phyloP scores from a whole-genome alignment of 495 filamentous ascomycete genomes.

The Echria macrotheca region DNA sequence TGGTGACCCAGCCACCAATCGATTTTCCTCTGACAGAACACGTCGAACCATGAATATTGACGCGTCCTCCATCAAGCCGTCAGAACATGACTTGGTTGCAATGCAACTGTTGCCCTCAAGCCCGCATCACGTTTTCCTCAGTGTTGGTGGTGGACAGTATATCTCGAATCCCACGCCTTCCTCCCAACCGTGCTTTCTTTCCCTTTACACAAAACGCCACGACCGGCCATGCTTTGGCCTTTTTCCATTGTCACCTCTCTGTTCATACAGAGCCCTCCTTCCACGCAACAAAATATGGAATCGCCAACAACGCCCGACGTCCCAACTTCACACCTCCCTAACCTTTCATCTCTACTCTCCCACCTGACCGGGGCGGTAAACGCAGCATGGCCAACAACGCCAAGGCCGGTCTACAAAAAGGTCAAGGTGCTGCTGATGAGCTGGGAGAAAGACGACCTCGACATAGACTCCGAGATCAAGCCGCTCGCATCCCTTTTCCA shows the following conservation, averaged over 20 bases:
- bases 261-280: neutral
- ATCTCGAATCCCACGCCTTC: too few relatives aligned
- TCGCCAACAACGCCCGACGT: neutral
- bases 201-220: too few relatives aligned
- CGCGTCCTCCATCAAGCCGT: too few relatives aligned
- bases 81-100: too few relatives aligned
- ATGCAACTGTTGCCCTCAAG: too few relatives aligned
- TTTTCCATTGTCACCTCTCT: constrained; percentile 1
- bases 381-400: constrained; percentile 13
- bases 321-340: constrained; percentile 9
- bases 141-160: too few relatives aligned
- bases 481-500: constrained; percentile 15
- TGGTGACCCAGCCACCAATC: too few relatives aligned
- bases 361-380: constrained; percentile 11
- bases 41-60: too few relatives aligned
- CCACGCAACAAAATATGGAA: neutral
- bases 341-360: constrained; percentile 6
- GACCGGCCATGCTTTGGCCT: constrained; percentile 1
- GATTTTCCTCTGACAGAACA: too few relatives aligned
- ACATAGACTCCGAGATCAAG: constrained; percentile 14
- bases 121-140: too few relatives aligned
- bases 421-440: constrained; percentile 27
- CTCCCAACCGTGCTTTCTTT: too few relatives aligned
- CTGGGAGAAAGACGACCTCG: constrained; percentile 31
- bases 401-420: constrained; percentile 5